A percentile compares a stretch with the other conserved stretches of the same genome.
Evolutionary conservation across 768 basidiomycete genomes (phyloP).

Genomic region (Russula dissimulans): DNA sequence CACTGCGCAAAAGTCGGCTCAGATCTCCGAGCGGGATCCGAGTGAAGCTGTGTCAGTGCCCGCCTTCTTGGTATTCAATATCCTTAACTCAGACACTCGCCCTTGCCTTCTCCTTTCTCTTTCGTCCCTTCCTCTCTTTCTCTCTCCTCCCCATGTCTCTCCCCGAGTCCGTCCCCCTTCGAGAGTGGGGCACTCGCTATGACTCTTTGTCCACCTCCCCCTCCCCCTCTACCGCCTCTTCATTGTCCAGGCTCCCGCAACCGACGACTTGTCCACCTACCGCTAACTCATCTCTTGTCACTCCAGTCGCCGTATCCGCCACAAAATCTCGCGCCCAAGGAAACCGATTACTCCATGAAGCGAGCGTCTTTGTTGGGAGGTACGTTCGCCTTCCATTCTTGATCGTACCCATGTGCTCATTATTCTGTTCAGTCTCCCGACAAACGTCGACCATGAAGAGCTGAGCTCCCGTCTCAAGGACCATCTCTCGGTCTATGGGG

Average conservation of each 20-base stretch:
- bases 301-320: slow-evolving; percentile 21
- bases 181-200: slow-evolving; percentile 66
- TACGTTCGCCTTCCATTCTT: slow-evolving; percentile 24
- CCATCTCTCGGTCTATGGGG: slow-evolving; percentile 57
- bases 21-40: slow-evolving; percentile 9
- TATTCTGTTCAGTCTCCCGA: slow-evolving; percentile 46
- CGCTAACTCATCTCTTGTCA: slow-evolving; percentile 18
- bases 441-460: slow-evolving; percentile 55
- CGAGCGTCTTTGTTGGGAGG: slow-evolving; percentile 84
- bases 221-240: slow-evolving; percentile 29
- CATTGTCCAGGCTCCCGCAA: slow-evolving; percentile 7
- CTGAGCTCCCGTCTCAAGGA: slow-evolving; percentile 50
- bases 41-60: not conserved
- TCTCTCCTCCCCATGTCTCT: slow-evolving; percentile 32
- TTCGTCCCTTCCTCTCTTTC: not conserved
- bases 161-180: slow-evolving; percentile 31
- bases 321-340: slow-evolving; percentile 5
- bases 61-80: slow-evolving; percentile 13
- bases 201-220: slow-evolving; percentile 50
- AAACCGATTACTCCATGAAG: slow-evolving; percentile 56
- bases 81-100: slow-evolving; percentile 9
- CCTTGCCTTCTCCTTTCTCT: not conserved
- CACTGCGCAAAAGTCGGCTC: not conserved
- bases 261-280: slow-evolving; percentile 6
- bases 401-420: slow-evolving; percentile 10